A percentile compares a stretch with the other conserved stretches of the same genome.
These are phyloP conservation scores for Debaryomyces prosopidis DNA, from an alignment of 805 yeast species.

Conservation along the genomic window DNA sequence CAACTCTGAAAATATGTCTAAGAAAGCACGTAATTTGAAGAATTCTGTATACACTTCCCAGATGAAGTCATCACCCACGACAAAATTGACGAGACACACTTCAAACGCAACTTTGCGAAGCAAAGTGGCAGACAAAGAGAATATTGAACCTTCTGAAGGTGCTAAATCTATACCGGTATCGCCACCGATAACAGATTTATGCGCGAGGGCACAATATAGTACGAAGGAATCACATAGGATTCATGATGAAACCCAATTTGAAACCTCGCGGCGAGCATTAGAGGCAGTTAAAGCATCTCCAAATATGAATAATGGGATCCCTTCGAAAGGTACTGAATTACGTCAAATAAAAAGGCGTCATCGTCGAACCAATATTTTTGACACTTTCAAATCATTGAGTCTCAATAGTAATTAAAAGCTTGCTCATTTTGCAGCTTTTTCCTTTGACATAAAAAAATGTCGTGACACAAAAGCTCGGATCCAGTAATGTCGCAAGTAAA, in stretches of 20 bases:
- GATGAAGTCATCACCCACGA: slow-evolving; percentile 23
- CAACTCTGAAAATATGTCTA: slow-evolving; percentile 11
- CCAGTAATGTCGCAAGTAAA: not conserved
- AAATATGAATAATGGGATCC: too few species aligned
- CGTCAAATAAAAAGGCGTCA: not conserved
- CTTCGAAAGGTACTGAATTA: not conserved
- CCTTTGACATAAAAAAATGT: not conserved
- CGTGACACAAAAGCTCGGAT: not conserved
- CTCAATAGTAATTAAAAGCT: not conserved
- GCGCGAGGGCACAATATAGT: not conserved
- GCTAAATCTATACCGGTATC: not conserved
- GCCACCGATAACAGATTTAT: not conserved
- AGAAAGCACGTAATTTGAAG: slow-evolving; percentile 9
- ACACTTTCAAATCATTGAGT: not conserved
- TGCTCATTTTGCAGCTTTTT: not conserved
- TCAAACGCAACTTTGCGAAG: not conserved
- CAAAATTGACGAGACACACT: slow-evolving; percentile 12
- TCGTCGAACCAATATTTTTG: not conserved
- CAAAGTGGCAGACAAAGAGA: slow-evolving; percentile 2
- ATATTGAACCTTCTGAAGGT: not conserved
- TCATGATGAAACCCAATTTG: too few species aligned
- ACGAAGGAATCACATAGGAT: too few species aligned
- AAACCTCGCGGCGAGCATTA: too few species aligned
- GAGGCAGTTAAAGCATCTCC: too few species aligned
- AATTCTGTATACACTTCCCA: slow-evolving; percentile 10